Base-by-base conservation (phyloP, 2,329 filamentous ascomycete species). In the Elsinoe batatas region DNA sequence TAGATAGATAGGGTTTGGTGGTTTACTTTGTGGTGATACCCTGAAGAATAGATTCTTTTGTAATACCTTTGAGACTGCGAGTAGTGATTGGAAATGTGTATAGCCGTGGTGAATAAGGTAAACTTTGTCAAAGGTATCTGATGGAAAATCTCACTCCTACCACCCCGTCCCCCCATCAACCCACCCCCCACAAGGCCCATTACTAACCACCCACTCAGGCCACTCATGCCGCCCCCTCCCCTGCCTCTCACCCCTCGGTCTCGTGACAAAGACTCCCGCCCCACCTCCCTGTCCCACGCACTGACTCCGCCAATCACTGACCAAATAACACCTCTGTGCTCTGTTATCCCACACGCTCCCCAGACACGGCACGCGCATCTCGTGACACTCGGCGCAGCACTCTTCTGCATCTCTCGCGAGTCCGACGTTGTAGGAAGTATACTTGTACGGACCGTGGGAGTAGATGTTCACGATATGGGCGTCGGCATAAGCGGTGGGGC, bases 321-420 rank as follows among this genome's bases (percentile, higher is more conserved):
- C 40, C 26, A 55, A 30, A 15, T 26, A 46, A 37, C 53, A 55
- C 26, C 40, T 44, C 18, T 22, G 12, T 6, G 20, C 40, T 12
- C 30, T 36, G 2, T 15, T 15, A 20, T 51, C 47, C 32, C 38
- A 55, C 5, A 55, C 46, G n/a, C 37, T 44, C 11, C 53, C 53
- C 53, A 46, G 13, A 37, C 53, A 55, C 5, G 53, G 38, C 18
- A 26, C 36, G 5, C 20, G 20, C 42, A 55, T 38, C 46, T 56
- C 47, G 13, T 57, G 54, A 22, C 58, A 59, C 38, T 59, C 55
- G 15, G 50, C 55, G 46, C 58, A 59, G 17, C 58, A 59, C 20
- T 59, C 49, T 22, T 59, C 40, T 12, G 49, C 50, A 1, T 47
- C 51, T n/a, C 44, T 22, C 35, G 55, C 54, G 15, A 53, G 30